Conservation (phyloP, 2,329 filamentous ascomycete species). For the Ophiocordyceps camponoti-leonardi region DNA sequence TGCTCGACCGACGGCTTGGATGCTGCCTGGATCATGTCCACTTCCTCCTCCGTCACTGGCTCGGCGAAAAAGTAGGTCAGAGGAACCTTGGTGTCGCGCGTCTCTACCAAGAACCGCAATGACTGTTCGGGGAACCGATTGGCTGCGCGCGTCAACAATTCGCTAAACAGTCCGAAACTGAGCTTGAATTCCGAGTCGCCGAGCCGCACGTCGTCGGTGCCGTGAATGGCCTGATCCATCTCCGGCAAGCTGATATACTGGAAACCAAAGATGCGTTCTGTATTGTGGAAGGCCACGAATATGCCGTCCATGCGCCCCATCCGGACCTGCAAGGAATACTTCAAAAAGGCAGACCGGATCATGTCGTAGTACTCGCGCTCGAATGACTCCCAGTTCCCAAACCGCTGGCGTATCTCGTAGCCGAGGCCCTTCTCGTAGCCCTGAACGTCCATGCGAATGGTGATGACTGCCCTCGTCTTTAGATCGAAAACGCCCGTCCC, state of each 20-base stretch:
- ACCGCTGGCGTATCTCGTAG: conserved; percentile 66
- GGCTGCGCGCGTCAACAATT: conserved; percentile 60
- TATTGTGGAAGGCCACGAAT: conserved; percentile 93
- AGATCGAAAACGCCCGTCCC: conserved; percentile 91
- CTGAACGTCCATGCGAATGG: conserved; percentile 71
- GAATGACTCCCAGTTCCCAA: conserved; percentile 76
- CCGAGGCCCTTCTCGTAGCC: conserved; percentile 60
- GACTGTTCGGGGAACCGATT: conserved; percentile 58
- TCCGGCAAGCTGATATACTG: conserved; percentile 79
- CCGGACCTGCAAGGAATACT: conserved; percentile 90
- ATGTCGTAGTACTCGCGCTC: conserved; percentile 96
- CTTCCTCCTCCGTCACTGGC: conserved; percentile 57
- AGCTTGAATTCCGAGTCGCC: conserved; percentile 77
- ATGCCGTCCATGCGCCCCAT: conserved; percentile 99
- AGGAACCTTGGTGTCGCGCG: conserved; percentile 38
- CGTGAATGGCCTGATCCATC: conserved; percentile 84
- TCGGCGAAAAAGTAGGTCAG: conserved; percentile 85
- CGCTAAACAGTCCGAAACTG: conserved; percentile 64
- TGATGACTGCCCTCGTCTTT: conserved; percentile 83
- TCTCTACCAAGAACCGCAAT: conserved; percentile 68
- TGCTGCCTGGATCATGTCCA: conserved; percentile 54
- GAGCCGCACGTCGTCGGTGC: conserved; percentile 43
- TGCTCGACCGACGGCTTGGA: conserved; percentile 47
- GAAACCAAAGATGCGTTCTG: conserved; percentile 89
- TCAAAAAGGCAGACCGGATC: conserved; percentile 85